Evolutionary conservation across 805 yeast genomes (phyloP), one percentile per base, ranked within the genome.

Genomic region (Yamadazyma insecticola): DNA sequence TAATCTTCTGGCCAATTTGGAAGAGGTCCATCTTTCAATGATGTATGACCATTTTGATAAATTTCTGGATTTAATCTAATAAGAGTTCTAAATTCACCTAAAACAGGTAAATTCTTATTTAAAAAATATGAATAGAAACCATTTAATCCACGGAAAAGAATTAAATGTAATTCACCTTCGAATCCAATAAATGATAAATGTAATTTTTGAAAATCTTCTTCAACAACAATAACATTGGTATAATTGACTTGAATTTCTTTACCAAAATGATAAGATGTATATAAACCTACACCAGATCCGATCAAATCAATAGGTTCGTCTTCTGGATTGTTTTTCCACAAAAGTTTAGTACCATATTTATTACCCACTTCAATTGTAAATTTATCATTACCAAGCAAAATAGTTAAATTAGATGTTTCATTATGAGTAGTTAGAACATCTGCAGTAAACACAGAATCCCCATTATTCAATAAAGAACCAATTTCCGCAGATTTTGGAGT

Each of bases 101-200:
- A 26, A 10, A 22, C 11, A 10, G 37, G 37, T 14, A 34, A 16
- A 15, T 24, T 29, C 7, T 27, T 22, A 26, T 34, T 34, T 14
- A 34, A 34, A 30, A 25, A 34, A 23, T 34, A 34, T 25, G 30
- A 24, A 17, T 34, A 34, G 15, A 34, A 30, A 9, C 37, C 37
- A 30, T 34, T 23, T 24, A 34, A 26, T 12, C 37, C 37, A 18
- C 24, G 24, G 26, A 34, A 34, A n/a, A 34, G 22, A 13, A 34
- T 35, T 8, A 34, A 16, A 22, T 34, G 37, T 13, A 18, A 30
- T 18, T 34, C 37, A 19, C 37, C 37, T 23, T 34, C 37, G 26
- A 20, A 24, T 5, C 28, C 34, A 16, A 26, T 18, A 13, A 34
- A 34, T 4, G 37, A 24, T n/a, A 34, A 16, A 21, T 34, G 35